Conservation (phyloP, 2,329 filamentous ascomycete species). For the Scytalidium sp. region DNA sequence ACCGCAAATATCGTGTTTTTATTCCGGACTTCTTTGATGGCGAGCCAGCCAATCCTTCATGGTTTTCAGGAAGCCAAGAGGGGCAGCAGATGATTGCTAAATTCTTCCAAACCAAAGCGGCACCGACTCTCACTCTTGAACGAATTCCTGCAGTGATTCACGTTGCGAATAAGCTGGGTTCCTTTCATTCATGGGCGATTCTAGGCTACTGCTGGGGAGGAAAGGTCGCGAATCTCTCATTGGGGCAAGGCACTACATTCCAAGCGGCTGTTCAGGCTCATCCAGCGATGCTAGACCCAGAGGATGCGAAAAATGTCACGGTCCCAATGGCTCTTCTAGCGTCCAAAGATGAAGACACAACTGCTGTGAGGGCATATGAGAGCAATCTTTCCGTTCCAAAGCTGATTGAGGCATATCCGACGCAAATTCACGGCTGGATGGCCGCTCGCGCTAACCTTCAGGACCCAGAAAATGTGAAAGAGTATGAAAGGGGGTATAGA, state of each 20-base stretch:
- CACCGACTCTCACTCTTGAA: slow-evolving; percentile 33
- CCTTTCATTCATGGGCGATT: slow-evolving; percentile 43
- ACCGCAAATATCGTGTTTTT: slow-evolving; percentile 76
- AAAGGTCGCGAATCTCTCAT: slow-evolving; percentile 36
- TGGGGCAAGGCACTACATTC: slow-evolving; percentile 39
- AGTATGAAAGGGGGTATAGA: slow-evolving; percentile 46
- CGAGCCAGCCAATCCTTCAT: slow-evolving; percentile 40
- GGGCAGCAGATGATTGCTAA: slow-evolving; percentile 55
- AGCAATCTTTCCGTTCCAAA: slow-evolving; percentile 39
- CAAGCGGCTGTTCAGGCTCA: slow-evolving; percentile 49
- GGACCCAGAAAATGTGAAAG: slow-evolving; percentile 39
- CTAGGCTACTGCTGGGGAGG: slow-evolving; percentile 31
- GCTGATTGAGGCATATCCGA: slow-evolving; percentile 45
- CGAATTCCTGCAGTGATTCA: slow-evolving; percentile 48
- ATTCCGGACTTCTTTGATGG: slow-evolving; percentile 92
- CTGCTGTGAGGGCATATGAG: slow-evolving; percentile 41
- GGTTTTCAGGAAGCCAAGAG: slow-evolving; percentile 54
- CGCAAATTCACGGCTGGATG: slow-evolving; percentile 56
- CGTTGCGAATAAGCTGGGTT: slow-evolving; percentile 47
- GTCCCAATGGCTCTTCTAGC: slow-evolving; percentile 62
- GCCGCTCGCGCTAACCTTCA: slow-evolving; percentile 46
- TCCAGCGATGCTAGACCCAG: slow-evolving; percentile 62
- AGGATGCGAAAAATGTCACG: slow-evolving; percentile 57
- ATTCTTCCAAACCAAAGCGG: slow-evolving; percentile 47
- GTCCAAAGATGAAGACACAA: slow-evolving; percentile 64